Base-by-base conservation (phyloP, 2,329 filamentous ascomycete species). In the Hyphodiscus sp. region DNA sequence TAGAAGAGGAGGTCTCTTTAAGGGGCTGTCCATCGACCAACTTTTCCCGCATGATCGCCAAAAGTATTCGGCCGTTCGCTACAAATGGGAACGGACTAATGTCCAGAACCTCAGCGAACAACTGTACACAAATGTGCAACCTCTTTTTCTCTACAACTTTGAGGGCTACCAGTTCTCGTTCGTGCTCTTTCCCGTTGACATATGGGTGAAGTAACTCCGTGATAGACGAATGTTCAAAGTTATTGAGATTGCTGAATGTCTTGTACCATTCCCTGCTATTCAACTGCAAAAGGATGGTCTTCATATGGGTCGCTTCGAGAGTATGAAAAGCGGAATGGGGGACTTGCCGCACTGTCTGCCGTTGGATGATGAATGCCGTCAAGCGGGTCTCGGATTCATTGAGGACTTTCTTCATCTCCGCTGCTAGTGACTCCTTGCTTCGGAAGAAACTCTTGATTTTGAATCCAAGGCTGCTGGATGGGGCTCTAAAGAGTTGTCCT, bases 261-360 rank as follows among this genome's bases (percentile, higher is more conserved):
- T 65, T 58, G 43, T 63, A 65, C 64, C 64, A 66, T 8, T 45
- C 53, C 41, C 61, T 53, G 43, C 58, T 50, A 18, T 59, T 59
- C 33, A 65, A 49, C 41, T 66, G 63, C 13, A 56, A 56, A 5
- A 66, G 49, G 23, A 66, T 65, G 8, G 61, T 63, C 8, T 57
- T 54, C 55, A 65, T 62, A 20, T 66, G 64, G 2, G 64, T 65
- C 15, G 54, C 45, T 53, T 66, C 63, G 1, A 66, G 47, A 30
- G 60, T 59, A 51, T 66, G 63, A 30, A 66, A 65, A 1, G 56
- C 55, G 2, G 63, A 65, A 41, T 66, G 63, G 1, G 63, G 64
- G 16, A 66, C 52, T 20, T 49, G 45, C 16, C 57, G 51, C 4
- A 47, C n/a, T n/a, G 44, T 41, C 13, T 44, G n/a, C 3, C 33